Conservation (phyloP, 2,329 filamentous ascomycete genomes). For the Penicillium frequentans region DNA sequence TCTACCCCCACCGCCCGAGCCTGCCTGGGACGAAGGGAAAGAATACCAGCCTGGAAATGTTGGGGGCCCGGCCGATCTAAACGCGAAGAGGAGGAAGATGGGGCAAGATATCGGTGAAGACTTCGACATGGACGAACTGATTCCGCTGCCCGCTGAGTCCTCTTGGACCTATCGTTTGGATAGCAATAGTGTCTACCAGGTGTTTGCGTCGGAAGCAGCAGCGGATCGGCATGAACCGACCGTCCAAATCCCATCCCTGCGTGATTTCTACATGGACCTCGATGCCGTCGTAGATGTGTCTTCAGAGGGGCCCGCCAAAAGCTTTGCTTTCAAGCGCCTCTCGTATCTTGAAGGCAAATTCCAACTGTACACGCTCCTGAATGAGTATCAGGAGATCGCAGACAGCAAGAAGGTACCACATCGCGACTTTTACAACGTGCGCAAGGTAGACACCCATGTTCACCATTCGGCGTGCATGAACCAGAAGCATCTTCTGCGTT, state of each 20-base stretch:
- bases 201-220: constrained; percentile 71
- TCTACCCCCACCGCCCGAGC: constrained; percentile 89
- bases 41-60: constrained; percentile 38
- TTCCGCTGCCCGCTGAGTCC: constrained; percentile 70
- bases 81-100: constrained; percentile 71
- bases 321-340: constrained; percentile 89
- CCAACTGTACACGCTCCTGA: constrained; percentile 87
- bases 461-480: constrained; percentile 99
- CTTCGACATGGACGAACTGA: constrained; percentile 76
- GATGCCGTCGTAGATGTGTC: constrained; percentile 85
- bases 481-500: constrained; percentile 94
- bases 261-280: constrained; percentile 94
- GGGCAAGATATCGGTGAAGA: constrained; percentile 90
- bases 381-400: constrained; percentile 96
- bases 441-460: constrained; percentile 98
- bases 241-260: constrained; percentile 82
- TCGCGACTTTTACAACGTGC: constrained; percentile 97
- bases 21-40: constrained; percentile 74
- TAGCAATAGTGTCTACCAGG: constrained; percentile 84
- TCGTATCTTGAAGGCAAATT: constrained; percentile 98
- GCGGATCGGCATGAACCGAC: constrained; percentile 66
- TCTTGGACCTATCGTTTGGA: constrained; percentile 78
- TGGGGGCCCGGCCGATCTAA: constrained; percentile 43
- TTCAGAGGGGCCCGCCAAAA: constrained; percentile 93
- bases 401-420: constrained; percentile 98